A percentile compares a stretch with the other conserved stretches of the same genome.
phyloP scores from a whole-genome alignment of 805 yeast genomes.

The Danielia reshetovae region DNA sequence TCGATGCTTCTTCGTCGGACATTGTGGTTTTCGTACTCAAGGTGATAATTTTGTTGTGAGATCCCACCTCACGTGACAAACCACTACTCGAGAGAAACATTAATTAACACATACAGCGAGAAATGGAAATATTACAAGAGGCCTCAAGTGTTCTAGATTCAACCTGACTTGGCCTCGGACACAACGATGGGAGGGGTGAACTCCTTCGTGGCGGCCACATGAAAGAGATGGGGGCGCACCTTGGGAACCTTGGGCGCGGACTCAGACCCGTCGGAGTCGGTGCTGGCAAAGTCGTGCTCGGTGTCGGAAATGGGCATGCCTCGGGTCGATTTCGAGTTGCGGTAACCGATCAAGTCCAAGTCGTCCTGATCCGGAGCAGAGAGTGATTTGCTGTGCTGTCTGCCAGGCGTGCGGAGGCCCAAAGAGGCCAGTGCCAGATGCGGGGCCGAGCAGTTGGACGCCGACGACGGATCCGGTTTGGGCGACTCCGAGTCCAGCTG shows the following conservation, averaged over 20 bases:
- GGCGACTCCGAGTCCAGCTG: constrained; percentile 6
- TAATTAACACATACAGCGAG: no score
- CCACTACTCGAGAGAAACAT: no score
- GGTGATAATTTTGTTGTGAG: no score
- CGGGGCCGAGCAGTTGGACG: not conserved
- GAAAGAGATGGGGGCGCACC: not conserved
- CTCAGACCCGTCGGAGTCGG: constrained; percentile 12
- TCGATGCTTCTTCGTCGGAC: constrained; percentile 24
- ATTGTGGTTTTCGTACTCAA: constrained; percentile 11
- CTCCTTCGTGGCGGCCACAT: not conserved
- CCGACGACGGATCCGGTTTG: not conserved
- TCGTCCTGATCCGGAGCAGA: constrained; percentile 24
- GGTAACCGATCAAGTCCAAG: constrained; percentile 37
- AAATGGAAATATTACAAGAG: no score
- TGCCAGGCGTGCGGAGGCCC: constrained; percentile 8
- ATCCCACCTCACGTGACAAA: no score
- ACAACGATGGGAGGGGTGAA: not conserved
- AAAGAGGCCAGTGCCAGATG: not conserved
- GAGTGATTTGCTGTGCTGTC: constrained; percentile 35
- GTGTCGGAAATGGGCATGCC: constrained; percentile 14
- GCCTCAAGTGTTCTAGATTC: no score
- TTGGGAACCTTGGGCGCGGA: not conserved
- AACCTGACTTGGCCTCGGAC: no score
- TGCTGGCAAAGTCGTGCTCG: constrained; percentile 15
- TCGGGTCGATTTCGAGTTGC: constrained; percentile 12